These are phyloP conservation scores for Fusarium irregulare DNA, from an alignment of 2,329 filamentous ascomycete species.

Conservation along the genomic window DNA sequence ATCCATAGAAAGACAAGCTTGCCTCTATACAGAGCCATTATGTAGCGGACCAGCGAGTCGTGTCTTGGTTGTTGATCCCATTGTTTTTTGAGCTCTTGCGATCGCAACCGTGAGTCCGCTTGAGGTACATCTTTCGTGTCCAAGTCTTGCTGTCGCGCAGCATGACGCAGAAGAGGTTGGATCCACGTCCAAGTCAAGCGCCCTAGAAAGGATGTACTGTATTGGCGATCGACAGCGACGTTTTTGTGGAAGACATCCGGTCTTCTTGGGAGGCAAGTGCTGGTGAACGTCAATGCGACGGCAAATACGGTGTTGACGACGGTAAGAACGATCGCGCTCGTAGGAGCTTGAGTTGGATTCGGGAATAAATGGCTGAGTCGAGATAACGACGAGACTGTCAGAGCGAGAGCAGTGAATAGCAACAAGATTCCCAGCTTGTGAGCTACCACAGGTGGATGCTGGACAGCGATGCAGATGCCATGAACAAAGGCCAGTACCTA, in stretches of 20 bases:
- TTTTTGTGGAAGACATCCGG: slow-evolving; percentile 72
- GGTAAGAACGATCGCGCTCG: slow-evolving; percentile 55
- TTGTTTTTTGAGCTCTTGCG: slow-evolving; percentile 59
- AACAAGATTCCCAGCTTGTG: slow-evolving; percentile 65
- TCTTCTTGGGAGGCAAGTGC: slow-evolving; percentile 70
- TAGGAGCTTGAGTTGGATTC: slow-evolving; percentile 45
- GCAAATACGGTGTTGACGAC: slow-evolving; percentile 57
- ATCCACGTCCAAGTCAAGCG: slow-evolving; percentile 76
- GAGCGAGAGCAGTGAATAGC: slow-evolving; percentile 58
- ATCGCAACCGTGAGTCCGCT: slow-evolving; percentile 65
- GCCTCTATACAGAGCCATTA: slow-evolving; percentile 67
- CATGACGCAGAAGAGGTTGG: slow-evolving; percentile 62
- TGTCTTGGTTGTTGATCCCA: slow-evolving; percentile 60
- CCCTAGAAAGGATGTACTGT: slow-evolving; percentile 67
- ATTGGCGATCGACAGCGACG: slow-evolving; percentile 70
- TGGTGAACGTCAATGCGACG: slow-evolving; percentile 57
- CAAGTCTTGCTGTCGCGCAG: slow-evolving; percentile 67
- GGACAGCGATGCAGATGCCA: slow-evolving; percentile 58
- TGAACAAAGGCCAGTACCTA: slow-evolving; percentile 65
- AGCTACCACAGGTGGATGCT: slow-evolving; percentile 60
- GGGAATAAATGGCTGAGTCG: slow-evolving; percentile 54
- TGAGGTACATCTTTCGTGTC: slow-evolving; percentile 70
- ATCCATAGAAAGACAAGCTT: slow-evolving; percentile 67
- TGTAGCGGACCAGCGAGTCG: slow-evolving; percentile 66
- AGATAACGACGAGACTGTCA: slow-evolving; percentile 56